Conservation (phyloP, 768 basidiomycete genomes). For the Paxillus ammoniavirescens region DNA sequence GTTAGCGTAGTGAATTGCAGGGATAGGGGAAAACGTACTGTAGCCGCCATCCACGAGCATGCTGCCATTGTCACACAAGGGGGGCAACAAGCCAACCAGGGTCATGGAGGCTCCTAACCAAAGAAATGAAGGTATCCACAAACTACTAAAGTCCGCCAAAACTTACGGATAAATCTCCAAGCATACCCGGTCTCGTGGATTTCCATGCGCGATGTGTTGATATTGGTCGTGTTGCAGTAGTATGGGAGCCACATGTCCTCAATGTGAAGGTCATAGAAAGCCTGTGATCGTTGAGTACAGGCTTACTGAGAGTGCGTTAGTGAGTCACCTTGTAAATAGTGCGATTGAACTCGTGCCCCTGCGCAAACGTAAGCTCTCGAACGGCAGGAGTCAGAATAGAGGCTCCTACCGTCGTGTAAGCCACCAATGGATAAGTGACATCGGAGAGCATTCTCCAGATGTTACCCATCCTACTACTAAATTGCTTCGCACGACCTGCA, state of each 20-base stretch:
- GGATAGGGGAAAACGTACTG: constrained; percentile 45
- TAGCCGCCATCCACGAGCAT: constrained; percentile 91
- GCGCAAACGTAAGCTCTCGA: constrained; percentile 5
- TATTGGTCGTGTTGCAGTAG: constrained; percentile 98
- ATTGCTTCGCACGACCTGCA: constrained; percentile 85
- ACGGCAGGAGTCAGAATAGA: constrained; percentile 1
- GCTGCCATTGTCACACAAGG: constrained; percentile 90
- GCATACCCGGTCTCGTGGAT: constrained; percentile 99
- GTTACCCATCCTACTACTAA: constrained; percentile 88
- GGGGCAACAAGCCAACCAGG: constrained; percentile 90
- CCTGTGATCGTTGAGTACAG: constrained; percentile 39
- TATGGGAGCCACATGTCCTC: constrained; percentile 99
- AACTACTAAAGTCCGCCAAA: background rate
- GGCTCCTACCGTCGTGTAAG: constrained; percentile 64
- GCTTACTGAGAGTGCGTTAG: background rate
- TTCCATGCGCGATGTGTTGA: constrained; percentile 94
- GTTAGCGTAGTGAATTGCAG: constrained; percentile 1
- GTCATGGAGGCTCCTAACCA: constrained; percentile 91
- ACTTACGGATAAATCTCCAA: constrained; percentile 86
- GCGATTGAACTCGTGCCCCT: constrained; percentile 96
- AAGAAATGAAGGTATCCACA: constrained; percentile 3
- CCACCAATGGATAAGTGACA: constrained; percentile 76
- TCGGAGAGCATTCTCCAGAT: constrained; percentile 94
- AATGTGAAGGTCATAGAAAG: constrained; percentile 92
- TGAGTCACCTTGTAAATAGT: constrained; percentile 79